Evolutionary conservation across 2,329 filamentous ascomycete genomes (phyloP).

Genomic region (Ramichloridium luteum): DNA sequence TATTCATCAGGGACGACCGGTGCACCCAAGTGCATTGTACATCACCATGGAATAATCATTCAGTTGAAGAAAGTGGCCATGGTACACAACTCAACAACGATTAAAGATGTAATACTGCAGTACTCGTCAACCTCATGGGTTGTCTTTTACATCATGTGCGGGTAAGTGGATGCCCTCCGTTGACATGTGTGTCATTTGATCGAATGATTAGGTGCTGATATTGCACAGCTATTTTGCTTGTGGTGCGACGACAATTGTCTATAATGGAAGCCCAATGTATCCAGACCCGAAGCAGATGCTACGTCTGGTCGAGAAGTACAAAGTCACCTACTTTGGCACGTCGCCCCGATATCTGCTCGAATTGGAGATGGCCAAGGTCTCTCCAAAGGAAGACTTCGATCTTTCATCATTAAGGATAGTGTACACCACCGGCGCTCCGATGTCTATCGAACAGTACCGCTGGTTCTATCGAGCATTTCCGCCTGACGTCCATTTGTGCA

Average conservation of each 20-base stretch:
- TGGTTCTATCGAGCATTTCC: slow-evolving; percentile 36
- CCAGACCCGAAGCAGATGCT: slow-evolving; percentile 28
- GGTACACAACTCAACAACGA: slow-evolving; percentile 33
- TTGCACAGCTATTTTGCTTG: slow-evolving; percentile 31
- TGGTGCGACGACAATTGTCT: slow-evolving; percentile 32
- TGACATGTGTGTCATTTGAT: too few species aligned
- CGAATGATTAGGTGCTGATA: too few species aligned
- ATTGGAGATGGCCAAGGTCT: slow-evolving; percentile 26
- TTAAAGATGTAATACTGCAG: slow-evolving; percentile 32
- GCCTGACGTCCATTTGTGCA: slow-evolving; percentile 28
- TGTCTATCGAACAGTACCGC: slow-evolving; percentile 31
- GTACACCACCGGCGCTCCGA: slow-evolving; percentile 34
- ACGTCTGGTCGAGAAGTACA: slow-evolving; percentile 26
- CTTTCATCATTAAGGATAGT: slow-evolving; percentile 30
- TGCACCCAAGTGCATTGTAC: slow-evolving; percentile 35
- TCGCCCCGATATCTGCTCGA: slow-evolving; percentile 35
- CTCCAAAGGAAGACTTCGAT: slow-evolving; percentile 29
- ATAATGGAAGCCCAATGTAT: slow-evolving; percentile 34
- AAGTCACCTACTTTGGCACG: slow-evolving; percentile 33
- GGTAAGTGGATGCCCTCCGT: slow-evolving; percentile 6
- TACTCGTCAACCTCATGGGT: slow-evolving; percentile 38
- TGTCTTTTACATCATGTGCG: slow-evolving; percentile 30
- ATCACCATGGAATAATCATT: slow-evolving; percentile 32
- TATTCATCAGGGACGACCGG: slow-evolving; percentile 35
- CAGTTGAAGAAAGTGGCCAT: slow-evolving; percentile 34